A percentile compares a stretch with the other conserved stretches of the same genome.
phyloP scores from a whole-genome alignment of 176 grass and related monocot genomes.

The Rhynchospora breviuscula region DNA sequence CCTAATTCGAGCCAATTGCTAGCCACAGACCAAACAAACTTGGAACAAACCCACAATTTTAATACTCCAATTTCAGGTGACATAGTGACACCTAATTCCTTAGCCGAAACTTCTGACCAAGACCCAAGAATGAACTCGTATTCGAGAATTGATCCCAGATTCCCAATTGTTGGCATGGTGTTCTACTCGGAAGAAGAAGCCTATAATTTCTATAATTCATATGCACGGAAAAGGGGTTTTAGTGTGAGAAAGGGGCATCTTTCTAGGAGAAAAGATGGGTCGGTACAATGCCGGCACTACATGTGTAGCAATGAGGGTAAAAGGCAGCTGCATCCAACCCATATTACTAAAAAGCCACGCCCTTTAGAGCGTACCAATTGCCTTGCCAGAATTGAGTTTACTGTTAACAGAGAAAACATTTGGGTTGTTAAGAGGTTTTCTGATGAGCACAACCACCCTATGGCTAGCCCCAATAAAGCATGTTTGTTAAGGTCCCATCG shows the following conservation, averaged over 20 bases:
- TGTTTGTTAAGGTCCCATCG: conserved; percentile 40
- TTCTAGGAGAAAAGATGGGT: conserved; percentile 42
- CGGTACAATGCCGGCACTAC: conserved; percentile 35
- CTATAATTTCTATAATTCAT: conserved; percentile 41
- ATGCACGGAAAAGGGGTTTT: conserved; percentile 38
- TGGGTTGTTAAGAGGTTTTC: conserved; percentile 37
- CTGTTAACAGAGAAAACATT: conserved; percentile 29
- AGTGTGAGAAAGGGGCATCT: conserved; percentile 47
- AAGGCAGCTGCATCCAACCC: conserved; percentile 29
- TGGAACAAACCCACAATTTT: background rate
- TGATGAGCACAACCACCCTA: conserved; percentile 37
- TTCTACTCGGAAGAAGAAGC: conserved; percentile 40
- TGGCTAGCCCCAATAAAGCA: conserved; percentile 32
- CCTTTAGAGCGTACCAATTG: conserved; percentile 41
- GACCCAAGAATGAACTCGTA: background rate
- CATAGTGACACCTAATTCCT: background rate
- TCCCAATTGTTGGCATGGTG: conserved; percentile 31
- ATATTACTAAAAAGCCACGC: conserved; percentile 37
- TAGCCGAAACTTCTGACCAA: background rate
- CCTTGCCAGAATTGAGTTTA: conserved; percentile 39
- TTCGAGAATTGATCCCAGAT: background rate
- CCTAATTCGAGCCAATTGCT: background rate
- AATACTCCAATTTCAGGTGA: background rate
- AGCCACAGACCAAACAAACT: background rate
- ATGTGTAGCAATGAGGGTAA: conserved; percentile 44